These are phyloP conservation scores for Jackrogersella minutella DNA, from an alignment of 495 filamentous ascomycete genomes.

Conservation along the genomic window DNA sequence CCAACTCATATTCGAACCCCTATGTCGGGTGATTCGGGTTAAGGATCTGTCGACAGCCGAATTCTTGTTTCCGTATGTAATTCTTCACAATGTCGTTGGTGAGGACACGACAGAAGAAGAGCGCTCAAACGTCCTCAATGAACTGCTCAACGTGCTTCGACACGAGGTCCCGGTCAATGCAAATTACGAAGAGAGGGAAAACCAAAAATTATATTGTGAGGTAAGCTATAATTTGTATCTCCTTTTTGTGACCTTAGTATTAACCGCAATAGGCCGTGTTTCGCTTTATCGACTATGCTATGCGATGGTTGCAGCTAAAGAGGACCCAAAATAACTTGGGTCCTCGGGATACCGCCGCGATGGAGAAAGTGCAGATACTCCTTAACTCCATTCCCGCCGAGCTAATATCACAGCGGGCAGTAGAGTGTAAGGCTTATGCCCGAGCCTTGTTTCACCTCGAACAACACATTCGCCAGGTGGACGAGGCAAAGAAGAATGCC, in stretches of 20 bases:
- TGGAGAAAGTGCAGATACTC: conserved; percentile 48
- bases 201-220: conserved; percentile 81
- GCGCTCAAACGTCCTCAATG: conserved; percentile 69
- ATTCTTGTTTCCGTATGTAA: conserved; percentile 86
- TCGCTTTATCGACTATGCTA: conserved; percentile 87
- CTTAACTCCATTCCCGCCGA: conserved; percentile 81
- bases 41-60: conserved; percentile 83
- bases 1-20: conserved; percentile 76
- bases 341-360: conserved; percentile 47
- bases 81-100: conserved; percentile 76
- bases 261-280: conserved; percentile 76
- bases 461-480: conserved; percentile 73
- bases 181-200: conserved; percentile 65
- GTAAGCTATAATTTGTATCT: conserved; percentile 53
- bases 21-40: conserved; percentile 79
- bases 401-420: conserved; percentile 80
- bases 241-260: background rate
- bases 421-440: conserved; percentile 92
- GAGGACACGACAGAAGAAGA: conserved; percentile 69
- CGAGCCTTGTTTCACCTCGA: conserved; percentile 94
- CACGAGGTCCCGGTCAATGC: conserved; percentile 64
- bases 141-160: conserved; percentile 74
- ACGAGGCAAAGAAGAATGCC: conserved; percentile 45
- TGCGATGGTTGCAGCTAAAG: conserved; percentile 86
- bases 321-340: conserved; percentile 52